Conservation (phyloP, 768 basidiomycete genomes). For the Mycena floridula region DNA sequence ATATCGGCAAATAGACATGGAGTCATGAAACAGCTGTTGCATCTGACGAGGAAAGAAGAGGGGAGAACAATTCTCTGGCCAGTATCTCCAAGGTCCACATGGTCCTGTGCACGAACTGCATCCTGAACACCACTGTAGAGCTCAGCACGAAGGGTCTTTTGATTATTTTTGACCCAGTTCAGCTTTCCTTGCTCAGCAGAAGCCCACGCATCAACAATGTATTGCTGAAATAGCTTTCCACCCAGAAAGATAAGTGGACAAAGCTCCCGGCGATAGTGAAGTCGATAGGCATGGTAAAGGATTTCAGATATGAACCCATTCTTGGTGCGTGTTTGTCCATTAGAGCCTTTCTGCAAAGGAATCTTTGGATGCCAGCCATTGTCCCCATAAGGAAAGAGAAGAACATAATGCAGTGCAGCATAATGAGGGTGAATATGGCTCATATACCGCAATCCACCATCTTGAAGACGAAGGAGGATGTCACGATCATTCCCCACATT, state of each 20-base stretch:
- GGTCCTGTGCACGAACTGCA: constrained; percentile 10
- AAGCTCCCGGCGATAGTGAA: background rate
- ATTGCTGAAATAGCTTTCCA: constrained; percentile 28
- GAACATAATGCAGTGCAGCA: constrained; percentile 25
- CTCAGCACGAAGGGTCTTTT: constrained; percentile 20
- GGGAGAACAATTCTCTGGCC: constrained; percentile 21
- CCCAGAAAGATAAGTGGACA: constrained; percentile 15
- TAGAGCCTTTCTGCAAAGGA: background rate
- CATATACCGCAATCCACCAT: no score
- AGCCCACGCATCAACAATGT: constrained; percentile 39
- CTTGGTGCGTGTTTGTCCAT: constrained; percentile 7
- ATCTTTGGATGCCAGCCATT: constrained; percentile 24
- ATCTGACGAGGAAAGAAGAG: constrained; percentile 23
- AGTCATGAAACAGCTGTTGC: constrained; percentile 15
- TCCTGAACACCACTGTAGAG: constrained; percentile 28
- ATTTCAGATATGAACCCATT: background rate
- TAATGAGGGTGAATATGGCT: no score
- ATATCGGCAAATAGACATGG: background rate
- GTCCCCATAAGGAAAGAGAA: constrained; percentile 25
- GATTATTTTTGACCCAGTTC: constrained; percentile 19
- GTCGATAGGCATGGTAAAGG: background rate
- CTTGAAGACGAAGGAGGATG: background rate
- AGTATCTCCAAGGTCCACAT: constrained; percentile 13
- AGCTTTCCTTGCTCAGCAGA: constrained; percentile 33
- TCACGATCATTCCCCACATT: background rate